Evolutionary conservation across 495 filamentous ascomycete species (phyloP).

Genomic region (Friedmanniomyces simplex): DNA sequence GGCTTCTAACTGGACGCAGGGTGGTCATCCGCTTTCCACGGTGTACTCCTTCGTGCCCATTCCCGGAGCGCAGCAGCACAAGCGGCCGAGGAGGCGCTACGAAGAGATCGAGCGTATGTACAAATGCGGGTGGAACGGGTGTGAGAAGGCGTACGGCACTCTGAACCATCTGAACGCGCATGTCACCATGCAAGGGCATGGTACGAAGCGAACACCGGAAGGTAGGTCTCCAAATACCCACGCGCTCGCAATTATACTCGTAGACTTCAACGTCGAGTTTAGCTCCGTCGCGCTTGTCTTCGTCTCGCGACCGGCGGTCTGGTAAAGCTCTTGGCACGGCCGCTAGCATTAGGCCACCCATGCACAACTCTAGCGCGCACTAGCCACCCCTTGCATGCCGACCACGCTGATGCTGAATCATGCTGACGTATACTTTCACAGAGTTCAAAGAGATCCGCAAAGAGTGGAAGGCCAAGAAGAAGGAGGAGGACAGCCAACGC

Average conservation of each 20-base stretch:
- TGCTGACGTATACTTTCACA: constrained; percentile 33
- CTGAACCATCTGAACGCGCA: constrained; percentile 95
- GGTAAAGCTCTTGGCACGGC: constrained; percentile 2
- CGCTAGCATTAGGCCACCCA: constrained; percentile 10
- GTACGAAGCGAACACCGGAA: constrained; percentile 87
- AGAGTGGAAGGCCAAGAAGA: constrained; percentile 98
- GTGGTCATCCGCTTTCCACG: constrained; percentile 41
- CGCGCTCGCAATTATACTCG: neutral
- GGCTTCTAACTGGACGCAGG: constrained; percentile 22
- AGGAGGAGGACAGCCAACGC: constrained; percentile 86
- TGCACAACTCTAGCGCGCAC: constrained; percentile 9
- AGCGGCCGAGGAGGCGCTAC: constrained; percentile 85
- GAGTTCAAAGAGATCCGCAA: constrained; percentile 99
- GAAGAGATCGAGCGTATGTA: constrained; percentile 99
- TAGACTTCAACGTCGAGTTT: neutral
- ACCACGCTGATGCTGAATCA: neutral
- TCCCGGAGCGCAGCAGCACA: constrained; percentile 93
- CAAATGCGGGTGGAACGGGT: constrained; percentile 97
- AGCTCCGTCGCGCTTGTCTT: constrained; percentile 16
- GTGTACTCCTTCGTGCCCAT: constrained; percentile 99
- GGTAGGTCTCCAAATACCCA: constrained; percentile 46
- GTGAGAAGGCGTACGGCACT: constrained; percentile 95
- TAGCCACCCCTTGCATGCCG: constrained; percentile 2
- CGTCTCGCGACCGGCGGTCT: constrained; percentile 14
- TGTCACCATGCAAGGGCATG: constrained; percentile 96